Evolutionary conservation across 2,329 filamentous ascomycete genomes (phyloP).

Genomic region (Eutypa lata): DNA sequence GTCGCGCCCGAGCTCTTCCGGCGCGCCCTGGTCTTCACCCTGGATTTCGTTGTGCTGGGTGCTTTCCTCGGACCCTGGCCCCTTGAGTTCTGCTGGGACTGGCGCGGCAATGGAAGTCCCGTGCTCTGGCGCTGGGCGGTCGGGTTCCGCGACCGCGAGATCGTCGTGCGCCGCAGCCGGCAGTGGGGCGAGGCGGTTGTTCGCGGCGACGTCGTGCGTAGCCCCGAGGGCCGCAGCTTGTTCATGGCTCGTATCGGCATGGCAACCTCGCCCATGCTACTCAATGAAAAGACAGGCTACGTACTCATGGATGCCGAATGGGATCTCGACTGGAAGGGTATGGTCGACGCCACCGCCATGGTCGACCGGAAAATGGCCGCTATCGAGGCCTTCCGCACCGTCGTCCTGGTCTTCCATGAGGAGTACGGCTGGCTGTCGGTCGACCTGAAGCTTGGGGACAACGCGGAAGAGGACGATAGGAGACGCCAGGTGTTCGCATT

Average conservation of each 20-base stretch:
- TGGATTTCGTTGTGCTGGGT: conserved; percentile 68
- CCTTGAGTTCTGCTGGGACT: conserved; percentile 65
- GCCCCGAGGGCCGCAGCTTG: conserved; percentile 49
- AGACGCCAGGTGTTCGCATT: conserved; percentile 76
- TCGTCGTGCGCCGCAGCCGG: conserved; percentile 76
- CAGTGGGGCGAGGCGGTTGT: conserved; percentile 67
- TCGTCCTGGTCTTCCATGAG: conserved; percentile 67
- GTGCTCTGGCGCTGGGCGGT: conserved; percentile 69
- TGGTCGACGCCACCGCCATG: conserved; percentile 70
- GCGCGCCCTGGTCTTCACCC: conserved; percentile 63
- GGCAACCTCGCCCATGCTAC: conserved; percentile 64
- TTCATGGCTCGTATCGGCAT: conserved; percentile 61
- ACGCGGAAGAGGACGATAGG: conserved; percentile 57
- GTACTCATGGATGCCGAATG: conserved; percentile 80
- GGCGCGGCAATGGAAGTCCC: conserved; percentile 53
- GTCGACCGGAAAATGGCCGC: conserved; percentile 60
- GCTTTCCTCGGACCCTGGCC: conserved; percentile 73
- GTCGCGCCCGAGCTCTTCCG: conserved; percentile 55
- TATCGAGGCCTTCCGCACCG: conserved; percentile 66
- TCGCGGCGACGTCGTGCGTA: conserved; percentile 45
- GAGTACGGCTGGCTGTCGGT: conserved; percentile 71
- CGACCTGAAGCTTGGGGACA: conserved; percentile 46
- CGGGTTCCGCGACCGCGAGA: conserved; percentile 76
- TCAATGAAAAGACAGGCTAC: conserved; percentile 81
- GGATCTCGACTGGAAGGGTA: conserved; percentile 81